Evolutionary conservation across 2,329 filamentous ascomycete genomes (phyloP).

Genomic region (Trichoderma aggressivum): DNA sequence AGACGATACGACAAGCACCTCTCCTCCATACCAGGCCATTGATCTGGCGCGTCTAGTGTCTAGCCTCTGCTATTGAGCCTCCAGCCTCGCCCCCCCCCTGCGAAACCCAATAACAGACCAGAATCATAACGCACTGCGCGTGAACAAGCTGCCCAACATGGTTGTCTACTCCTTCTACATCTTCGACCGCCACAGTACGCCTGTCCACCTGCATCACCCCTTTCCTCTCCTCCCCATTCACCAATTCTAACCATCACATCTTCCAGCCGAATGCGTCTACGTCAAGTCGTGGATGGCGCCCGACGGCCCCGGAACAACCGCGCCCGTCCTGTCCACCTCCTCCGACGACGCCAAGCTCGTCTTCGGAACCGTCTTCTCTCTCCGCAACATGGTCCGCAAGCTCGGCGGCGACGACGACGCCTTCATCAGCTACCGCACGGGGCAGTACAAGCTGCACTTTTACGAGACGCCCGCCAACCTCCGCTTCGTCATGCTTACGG

Average conservation of each 20-base stretch:
- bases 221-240: not conserved
- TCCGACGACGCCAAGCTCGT: slow-evolving; percentile 93
- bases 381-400: slow-evolving; percentile 95
- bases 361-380: slow-evolving; percentile 93
- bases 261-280: slow-evolving; percentile 93
- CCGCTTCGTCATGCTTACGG: slow-evolving; percentile 95
- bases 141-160: slow-evolving; percentile 54
- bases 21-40: not conserved
- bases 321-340: slow-evolving; percentile 26
- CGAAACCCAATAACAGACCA: not conserved
- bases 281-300: slow-evolving; percentile 73
- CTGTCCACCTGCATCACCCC: not conserved
- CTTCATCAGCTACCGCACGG: slow-evolving; percentile 91
- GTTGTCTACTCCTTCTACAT: slow-evolving; percentile 97
- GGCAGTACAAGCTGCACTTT: slow-evolving; percentile 96
- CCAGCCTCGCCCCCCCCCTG: not conserved
- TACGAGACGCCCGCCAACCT: slow-evolving; percentile 96
- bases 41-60: not conserved
- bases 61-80: not conserved
- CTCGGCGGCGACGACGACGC: slow-evolving; percentile 90
- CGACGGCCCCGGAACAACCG: slow-evolving; percentile 22
- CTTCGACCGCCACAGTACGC: slow-evolving; percentile 93
- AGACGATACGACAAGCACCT: not conserved
- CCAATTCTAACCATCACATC: slow-evolving; percentile 19
- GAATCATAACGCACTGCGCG: not conserved